phyloP scores from a whole-genome alignment of 176 grass and related monocot species.

The Tuctoria greenei region DNA sequence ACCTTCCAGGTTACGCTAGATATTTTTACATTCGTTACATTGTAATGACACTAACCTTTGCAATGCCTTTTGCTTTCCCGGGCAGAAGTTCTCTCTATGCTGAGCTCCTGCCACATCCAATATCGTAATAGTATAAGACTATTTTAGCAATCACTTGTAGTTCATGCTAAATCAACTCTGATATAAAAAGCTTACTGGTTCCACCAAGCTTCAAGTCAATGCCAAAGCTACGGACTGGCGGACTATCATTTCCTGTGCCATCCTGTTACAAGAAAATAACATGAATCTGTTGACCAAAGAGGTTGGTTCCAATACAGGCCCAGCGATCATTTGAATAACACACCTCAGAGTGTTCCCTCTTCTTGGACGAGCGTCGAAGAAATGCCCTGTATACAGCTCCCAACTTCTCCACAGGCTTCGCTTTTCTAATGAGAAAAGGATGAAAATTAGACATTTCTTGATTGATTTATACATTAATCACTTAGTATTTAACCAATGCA shows the following conservation, averaged over 20 bases:
- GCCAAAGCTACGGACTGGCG: conserved; percentile 66
- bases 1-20: neutral
- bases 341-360: conserved; percentile 56
- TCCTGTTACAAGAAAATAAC: conserved; percentile 44
- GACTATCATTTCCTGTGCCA: conserved; percentile 40
- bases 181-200: conserved; percentile 44
- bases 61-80: conserved; percentile 41
- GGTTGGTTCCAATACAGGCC: neutral
- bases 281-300: neutral
- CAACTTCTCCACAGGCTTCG: conserved; percentile 73
- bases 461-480: neutral
- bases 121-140: conserved; percentile 25
- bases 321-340: neutral
- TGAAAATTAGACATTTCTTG: neutral
- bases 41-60: conserved; percentile 49
- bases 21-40: conserved; percentile 21
- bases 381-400: conserved; percentile 68
- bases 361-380: conserved; percentile 61
- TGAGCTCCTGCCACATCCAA: conserved; percentile 52
- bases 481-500: neutral
- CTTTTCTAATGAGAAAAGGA: conserved; percentile 43
- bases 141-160: neutral
- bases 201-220: conserved; percentile 47
- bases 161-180: conserved; percentile 12
- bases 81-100: conserved; percentile 32